Base-by-base conservation (phyloP, 495 filamentous ascomycete species). In the Penicillium goetzii region DNA sequence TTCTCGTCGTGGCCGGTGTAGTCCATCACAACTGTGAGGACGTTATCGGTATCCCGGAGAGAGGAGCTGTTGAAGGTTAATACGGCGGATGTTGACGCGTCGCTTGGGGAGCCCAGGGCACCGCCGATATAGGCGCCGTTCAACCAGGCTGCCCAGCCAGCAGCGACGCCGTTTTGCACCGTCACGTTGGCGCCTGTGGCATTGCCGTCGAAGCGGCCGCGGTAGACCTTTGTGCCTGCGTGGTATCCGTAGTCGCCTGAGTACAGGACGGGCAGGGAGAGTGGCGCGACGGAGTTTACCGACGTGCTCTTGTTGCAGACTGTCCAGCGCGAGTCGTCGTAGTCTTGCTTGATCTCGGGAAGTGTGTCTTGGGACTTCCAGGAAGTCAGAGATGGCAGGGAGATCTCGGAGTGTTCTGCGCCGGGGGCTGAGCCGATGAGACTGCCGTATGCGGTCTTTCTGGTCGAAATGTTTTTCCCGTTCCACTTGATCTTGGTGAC, bases 201-300 rank as follows among this genome's bases (percentile, higher is more conserved):
- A 15, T 73, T 82, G 0, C 67, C 71, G 32, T 73, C 57, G 72
- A 93, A 93, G 59, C 85, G 81, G n/a, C 89, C 90, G 3, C 90
- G 82, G 72, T 85, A 93, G 34, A 93, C 63, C 6, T 89, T 78
- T 7, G 79, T 80, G 11, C 90, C 90, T 0, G 83, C 79, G 58
- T 90, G 81, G 70, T 84, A 93, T n/a, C 89, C 88, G 64, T 93
- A 92, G 70, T 93, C 90, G 34, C 81, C 83, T 0, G 81, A 79
- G 66, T 88, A 91, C 2, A 79, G 74, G 0, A 74, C 68, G 0
- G 76, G 75, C 4, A 91, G 81, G 2, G 83, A 85, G 4, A 79
- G 80, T 1, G 87, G 86, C 0, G 85, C 85, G 2, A 78, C 73
- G 1, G 85, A 74, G 69, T 90, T 90, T 59, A 84, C 83, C 0